Evolutionary conservation across 371 early-diverging fungal genomes (phyloP), one percentile per base, ranked within the genome.

Genomic region (Circinella umbellata): DNA sequence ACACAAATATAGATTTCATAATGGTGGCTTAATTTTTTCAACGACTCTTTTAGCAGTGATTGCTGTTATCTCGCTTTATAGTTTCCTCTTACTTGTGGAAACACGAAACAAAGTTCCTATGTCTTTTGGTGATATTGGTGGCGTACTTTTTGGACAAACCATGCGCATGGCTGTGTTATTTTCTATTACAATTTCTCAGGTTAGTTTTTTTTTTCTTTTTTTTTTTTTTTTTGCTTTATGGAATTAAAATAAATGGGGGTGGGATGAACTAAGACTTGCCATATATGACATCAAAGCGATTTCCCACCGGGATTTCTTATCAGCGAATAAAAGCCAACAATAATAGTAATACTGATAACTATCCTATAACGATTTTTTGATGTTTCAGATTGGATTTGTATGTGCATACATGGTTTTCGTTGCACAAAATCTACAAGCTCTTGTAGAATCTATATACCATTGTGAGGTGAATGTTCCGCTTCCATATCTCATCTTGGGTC

Each of bases 321-420:
- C 42, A 9, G 3, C 6, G 3, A 42, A 42, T n/a, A 42, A 42
- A 42, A 42, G 11, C 6, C 6, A 42, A 42, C 42, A 9, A 42
- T 42, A 9, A 27, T 27, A 27, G 2, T 27, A 27, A 27, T 27
- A 27, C 27, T 27, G 27, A 27, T 27, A 27, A 27, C 27, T 27
- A 27, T 1, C 2, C 27, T 27, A 2, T 27, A 27, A 27, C 2
- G 27, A 9, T 42, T 42, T 42, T 42, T 42, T 42, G 42, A 38
- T 69, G 35, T 46, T 64, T 36, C 72, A 90, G 91, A 82, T 91
- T 61, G 96, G 96, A 0, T 95, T 95, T 80, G 90, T 91, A 9
- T 93, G 93, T 73, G 95, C 95, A 13, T 96, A 96, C 76, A 92
- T 90, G 86, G 93, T 94, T 37, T 96, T 94, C 80, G 92, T 96